A percentile compares a stretch with the other conserved stretches of the same genome.
Conservation (phyloP, 495 filamentous ascomycete species). For the Trypethelium eluteriae region DNA sequence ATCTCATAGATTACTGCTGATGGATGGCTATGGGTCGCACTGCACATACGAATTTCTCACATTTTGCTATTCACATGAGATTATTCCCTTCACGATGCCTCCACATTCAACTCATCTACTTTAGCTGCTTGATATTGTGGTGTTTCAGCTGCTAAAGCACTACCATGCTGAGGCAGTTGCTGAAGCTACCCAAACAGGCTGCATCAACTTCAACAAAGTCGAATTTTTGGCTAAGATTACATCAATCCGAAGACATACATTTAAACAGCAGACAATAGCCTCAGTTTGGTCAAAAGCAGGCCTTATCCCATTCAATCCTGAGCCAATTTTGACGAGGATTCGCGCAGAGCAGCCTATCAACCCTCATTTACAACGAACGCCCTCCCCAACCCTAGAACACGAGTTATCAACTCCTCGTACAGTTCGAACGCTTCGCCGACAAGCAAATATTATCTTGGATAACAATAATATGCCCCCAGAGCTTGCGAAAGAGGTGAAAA, state of each 20-base stretch:
- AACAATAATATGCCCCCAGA: not conserved
- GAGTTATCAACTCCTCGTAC: not conserved
- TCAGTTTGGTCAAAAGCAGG: slow-evolving; percentile 12
- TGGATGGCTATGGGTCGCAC: slow-evolving; percentile 12
- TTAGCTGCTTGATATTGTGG: slow-evolving; percentile 14
- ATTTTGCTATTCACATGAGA: slow-evolving; percentile 8
- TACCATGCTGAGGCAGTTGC: slow-evolving; percentile 22
- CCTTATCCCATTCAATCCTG: slow-evolving; percentile 19
- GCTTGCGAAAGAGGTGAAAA: not conserved
- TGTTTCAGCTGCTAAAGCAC: slow-evolving; percentile 27
- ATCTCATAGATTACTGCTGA: too few relatives aligned
- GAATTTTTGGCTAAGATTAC: slow-evolving; percentile 23
- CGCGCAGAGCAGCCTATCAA: not conserved
- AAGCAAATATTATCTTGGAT: not conserved
- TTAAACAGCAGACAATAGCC: slow-evolving; percentile 13
- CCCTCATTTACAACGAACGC: not conserved
- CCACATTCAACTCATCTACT: slow-evolving; percentile 16
- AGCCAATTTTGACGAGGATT: slow-evolving; percentile 17
- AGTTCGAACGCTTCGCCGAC: not conserved
- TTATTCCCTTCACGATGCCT: slow-evolving; percentile 16
- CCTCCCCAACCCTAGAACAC: not conserved
- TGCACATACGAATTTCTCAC: slow-evolving; percentile 12
- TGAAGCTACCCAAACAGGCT: slow-evolving; percentile 14
- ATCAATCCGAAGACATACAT: slow-evolving; percentile 12
- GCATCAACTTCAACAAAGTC: slow-evolving; percentile 21